phyloP scores from a whole-genome alignment of 1,139 yeast species.

The Nakaseomyces delphensis region DNA sequence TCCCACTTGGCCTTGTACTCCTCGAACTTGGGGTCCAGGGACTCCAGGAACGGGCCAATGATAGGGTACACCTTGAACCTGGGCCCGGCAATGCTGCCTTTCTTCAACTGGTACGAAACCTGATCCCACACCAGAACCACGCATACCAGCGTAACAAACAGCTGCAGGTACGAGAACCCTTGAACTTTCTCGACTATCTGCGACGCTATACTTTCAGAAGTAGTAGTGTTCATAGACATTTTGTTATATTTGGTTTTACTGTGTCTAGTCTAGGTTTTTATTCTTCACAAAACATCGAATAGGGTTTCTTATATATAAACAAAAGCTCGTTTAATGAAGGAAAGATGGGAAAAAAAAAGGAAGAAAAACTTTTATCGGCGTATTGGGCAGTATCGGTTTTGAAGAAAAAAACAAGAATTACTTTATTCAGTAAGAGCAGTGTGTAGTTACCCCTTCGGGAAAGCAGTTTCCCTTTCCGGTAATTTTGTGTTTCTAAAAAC shows the following conservation, averaged over 20 bases:
- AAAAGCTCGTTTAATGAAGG: too few species aligned
- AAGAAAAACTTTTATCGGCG: too few species aligned
- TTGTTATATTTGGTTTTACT: neutral
- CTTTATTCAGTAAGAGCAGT: too few species aligned
- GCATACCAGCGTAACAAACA: constrained; percentile 43
- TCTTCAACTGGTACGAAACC: constrained; percentile 61
- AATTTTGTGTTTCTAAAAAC: too few species aligned
- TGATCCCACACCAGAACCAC: constrained; percentile 67
- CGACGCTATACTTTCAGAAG: neutral
- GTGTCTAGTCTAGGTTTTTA: neutral
- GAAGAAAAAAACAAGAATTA: too few species aligned
- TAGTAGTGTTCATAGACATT: neutral
- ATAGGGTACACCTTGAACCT: constrained; percentile 79
- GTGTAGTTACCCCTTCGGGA: too few species aligned
- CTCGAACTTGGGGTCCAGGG: constrained; percentile 93
- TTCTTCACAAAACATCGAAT: too few species aligned
- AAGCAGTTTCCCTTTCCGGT: too few species aligned
- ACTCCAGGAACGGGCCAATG: constrained; percentile 92
- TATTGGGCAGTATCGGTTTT: too few species aligned
- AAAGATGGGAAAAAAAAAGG: too few species aligned
- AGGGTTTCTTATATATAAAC: too few species aligned
- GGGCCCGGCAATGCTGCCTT: constrained; percentile 90
- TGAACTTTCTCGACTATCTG: constrained; percentile 12
- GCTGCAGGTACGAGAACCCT: constrained; percentile 41
- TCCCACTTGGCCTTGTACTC: constrained; percentile 90